Evolutionary conservation across 2,329 filamentous ascomycete species (phyloP), one percentile per base, ranked within the genome.

Genomic region (Hypoxylon sp.): DNA sequence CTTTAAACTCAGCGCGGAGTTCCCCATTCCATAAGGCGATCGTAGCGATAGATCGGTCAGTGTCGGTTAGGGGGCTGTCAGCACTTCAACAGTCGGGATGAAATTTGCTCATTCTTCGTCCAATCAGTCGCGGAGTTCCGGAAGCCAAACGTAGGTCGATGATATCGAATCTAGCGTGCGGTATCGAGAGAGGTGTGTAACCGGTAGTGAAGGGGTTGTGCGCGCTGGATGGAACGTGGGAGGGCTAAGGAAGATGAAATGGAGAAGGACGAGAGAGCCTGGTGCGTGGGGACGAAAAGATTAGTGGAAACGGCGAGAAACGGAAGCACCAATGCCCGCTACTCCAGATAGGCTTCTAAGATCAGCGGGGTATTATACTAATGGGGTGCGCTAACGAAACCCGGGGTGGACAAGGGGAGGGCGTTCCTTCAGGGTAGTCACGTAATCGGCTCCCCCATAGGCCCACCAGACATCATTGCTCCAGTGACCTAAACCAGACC

Each of bases 291-390:
- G 56, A 67, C 47, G 43, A 41, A 51, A 56, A 59, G 61, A 63
- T 61, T 65, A 67, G 62, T 68, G 59, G 64, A 68, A 64, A 69
- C 55, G 59, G 68, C 65, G 65, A 72, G 70, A 72, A 73, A 72
- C 67, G 70, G 71, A 72, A 65, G 59, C 67, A 67, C 59, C 64
- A 70, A 68, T 62, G 59, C 67, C 64, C 64, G 64, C 67, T 67
- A 65, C 64, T 69, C 67, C 66, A 68, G 66, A 68, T 57, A 58
- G 64, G 52, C 32, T 64, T 64, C 39, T 48, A 19, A 58, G 59
- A 68, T 68, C 66, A 60, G 64, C 68, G 62, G 66, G 62, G 62
- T 65, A 67, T 61, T 50, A 58, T 67, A 60, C 65, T 68, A 70
- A 68, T 68, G 59, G 58, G 34, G 67, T 60, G 60, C 51, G 43